Conservation (phyloP, 176 grass and related monocot genomes). For the Tuctoria greenei region DNA sequence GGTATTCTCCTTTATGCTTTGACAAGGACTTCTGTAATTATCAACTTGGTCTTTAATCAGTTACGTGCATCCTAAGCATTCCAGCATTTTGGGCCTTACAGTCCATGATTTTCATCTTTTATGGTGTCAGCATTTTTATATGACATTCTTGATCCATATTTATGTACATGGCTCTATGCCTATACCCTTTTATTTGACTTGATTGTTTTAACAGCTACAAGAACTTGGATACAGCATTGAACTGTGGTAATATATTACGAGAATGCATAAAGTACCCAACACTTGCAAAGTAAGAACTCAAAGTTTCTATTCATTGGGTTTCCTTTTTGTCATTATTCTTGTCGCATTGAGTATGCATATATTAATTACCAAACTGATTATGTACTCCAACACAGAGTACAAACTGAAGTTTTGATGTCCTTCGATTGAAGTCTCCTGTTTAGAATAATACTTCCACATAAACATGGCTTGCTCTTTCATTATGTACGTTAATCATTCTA, state of each 20-base stretch:
- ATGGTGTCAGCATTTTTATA: not conserved
- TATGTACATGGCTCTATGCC: not conserved
- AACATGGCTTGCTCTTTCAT: not conserved
- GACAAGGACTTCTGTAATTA: slow-evolving; percentile 10
- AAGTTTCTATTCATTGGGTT: slow-evolving; percentile 25
- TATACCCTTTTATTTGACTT: slow-evolving; percentile 28
- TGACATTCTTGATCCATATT: not conserved
- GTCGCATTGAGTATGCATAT: not conserved
- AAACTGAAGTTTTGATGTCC: not conserved
- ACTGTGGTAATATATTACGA: slow-evolving; percentile 96
- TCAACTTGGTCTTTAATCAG: slow-evolving; percentile 15
- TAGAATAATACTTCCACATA: not conserved
- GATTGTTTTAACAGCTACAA: slow-evolving; percentile 71
- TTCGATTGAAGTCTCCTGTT: not conserved
- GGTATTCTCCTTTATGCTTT: slow-evolving; percentile 31
- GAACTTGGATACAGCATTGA: slow-evolving; percentile 95
- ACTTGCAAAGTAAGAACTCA: slow-evolving; percentile 86
- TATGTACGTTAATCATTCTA: not conserved
- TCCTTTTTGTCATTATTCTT: slow-evolving; percentile 15
- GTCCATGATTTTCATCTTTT: not conserved
- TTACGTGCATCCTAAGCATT: not conserved
- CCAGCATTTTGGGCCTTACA: not conserved
- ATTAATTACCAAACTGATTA: not conserved
- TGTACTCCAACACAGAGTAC: slow-evolving; percentile 7
- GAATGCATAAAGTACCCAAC: slow-evolving; percentile 95